phyloP scores from a whole-genome alignment of 1,139 yeast genomes.

The Yamadazyma diospyri region DNA sequence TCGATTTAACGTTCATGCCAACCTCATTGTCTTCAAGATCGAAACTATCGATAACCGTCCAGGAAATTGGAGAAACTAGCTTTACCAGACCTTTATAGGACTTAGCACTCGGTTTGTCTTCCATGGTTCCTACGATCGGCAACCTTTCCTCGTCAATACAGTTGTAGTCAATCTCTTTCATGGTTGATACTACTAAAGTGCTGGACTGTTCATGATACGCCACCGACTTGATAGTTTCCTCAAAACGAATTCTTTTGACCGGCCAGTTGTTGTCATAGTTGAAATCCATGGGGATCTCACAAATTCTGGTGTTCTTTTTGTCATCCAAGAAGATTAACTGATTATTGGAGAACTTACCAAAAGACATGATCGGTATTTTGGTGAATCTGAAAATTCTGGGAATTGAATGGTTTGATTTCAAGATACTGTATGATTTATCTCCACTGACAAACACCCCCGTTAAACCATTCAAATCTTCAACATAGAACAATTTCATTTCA shows the following conservation, averaged over 20 bases:
- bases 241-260: conserved; percentile 48
- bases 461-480: conserved; percentile 55
- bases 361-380: conserved; percentile 59
- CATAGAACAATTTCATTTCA: conserved; percentile 64
- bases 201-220: conserved; percentile 71
- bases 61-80: conserved; percentile 67
- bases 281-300: conserved; percentile 50
- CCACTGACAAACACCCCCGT: conserved; percentile 74
- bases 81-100: conserved; percentile 60
- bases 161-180: conserved; percentile 55
- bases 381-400: conserved; percentile 72
- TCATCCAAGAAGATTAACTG: conserved; percentile 76
- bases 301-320: conserved; percentile 67
- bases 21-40: conserved; percentile 68
- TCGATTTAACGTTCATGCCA: conserved; percentile 55
- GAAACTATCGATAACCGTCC: conserved; percentile 73
- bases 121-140: conserved; percentile 57
- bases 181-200: conserved; percentile 64
- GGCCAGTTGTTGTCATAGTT: conserved; percentile 68
- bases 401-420: conserved; percentile 60
- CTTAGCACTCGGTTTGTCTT: conserved; percentile 44
- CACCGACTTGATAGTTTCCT: conserved; percentile 65
- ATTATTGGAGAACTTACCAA: conserved; percentile 50
- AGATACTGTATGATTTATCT: conserved; percentile 62
- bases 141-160: conserved; percentile 77